A percentile compares a stretch with the other conserved stretches of the same genome.
Evolutionary conservation across 2,329 filamentous ascomycete species (phyloP).

Genomic region (Xylaria sp.): DNA sequence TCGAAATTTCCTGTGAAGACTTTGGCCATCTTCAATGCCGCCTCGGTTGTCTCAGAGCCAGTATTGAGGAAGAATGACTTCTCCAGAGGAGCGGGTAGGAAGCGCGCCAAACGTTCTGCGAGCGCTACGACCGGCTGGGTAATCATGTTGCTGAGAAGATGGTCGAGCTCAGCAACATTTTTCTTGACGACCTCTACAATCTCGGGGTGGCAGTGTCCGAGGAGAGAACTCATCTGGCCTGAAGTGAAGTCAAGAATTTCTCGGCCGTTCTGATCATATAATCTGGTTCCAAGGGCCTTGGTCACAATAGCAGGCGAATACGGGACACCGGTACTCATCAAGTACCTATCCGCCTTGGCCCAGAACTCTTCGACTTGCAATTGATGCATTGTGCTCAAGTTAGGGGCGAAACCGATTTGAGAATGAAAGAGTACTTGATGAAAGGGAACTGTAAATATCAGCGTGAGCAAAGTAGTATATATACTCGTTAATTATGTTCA

Average conservation of each 20-base stretch:
- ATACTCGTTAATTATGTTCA: not conserved
- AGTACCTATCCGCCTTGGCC: slow-evolving; percentile 43
- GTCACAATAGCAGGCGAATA: slow-evolving; percentile 51
- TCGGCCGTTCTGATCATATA: slow-evolving; percentile 58
- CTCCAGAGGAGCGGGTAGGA: slow-evolving; percentile 61
- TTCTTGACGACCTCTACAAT: slow-evolving; percentile 63
- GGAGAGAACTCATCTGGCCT: slow-evolving; percentile 68
- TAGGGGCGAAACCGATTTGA: not conserved
- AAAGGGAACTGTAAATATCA: not conserved
- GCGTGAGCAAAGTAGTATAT: not conserved
- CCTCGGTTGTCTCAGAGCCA: slow-evolving; percentile 67
- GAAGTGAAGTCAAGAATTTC: slow-evolving; percentile 68
- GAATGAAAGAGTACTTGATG: not conserved
- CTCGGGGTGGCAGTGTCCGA: slow-evolving; percentile 68
- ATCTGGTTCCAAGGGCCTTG: slow-evolving; percentile 54
- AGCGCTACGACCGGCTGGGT: slow-evolving; percentile 66
- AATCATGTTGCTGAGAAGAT: slow-evolving; percentile 69
- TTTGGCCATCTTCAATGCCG: slow-evolving; percentile 72
- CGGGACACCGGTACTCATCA: slow-evolving; percentile 31
- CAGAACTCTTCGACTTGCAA: slow-evolving; percentile 31
- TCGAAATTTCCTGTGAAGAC: slow-evolving; percentile 72
- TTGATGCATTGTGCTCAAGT: slow-evolving; percentile 9
- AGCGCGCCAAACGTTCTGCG: slow-evolving; percentile 59
- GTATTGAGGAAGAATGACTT: slow-evolving; percentile 68
- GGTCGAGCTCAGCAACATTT: slow-evolving; percentile 63